A percentile compares a stretch with the other conserved stretches of the same genome.
phyloP scores from a whole-genome alignment of 768 basidiomycete species.

The Xerocomellus chrysenteron region DNA sequence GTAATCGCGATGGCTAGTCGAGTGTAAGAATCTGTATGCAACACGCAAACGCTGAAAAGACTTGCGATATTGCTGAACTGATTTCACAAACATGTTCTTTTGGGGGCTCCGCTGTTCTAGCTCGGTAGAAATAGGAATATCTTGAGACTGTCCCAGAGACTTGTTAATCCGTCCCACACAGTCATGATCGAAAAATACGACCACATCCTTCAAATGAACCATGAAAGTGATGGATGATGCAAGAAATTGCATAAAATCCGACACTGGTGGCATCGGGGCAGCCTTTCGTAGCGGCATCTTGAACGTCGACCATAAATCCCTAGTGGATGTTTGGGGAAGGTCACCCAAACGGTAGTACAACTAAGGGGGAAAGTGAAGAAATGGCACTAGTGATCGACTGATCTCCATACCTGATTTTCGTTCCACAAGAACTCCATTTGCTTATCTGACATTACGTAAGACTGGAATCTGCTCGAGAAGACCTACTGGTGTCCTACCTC shows the following conservation, averaged over 20 bases:
- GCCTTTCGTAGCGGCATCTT: constrained; percentile 81
- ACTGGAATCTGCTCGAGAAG: background rate
- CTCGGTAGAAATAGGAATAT: constrained; percentile 49
- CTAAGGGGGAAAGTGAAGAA: background rate
- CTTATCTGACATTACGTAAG: background rate
- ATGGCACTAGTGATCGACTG: too few species aligned
- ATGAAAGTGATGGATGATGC: constrained; percentile 92
- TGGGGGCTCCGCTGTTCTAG: constrained; percentile 53
- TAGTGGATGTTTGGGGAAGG: background rate
- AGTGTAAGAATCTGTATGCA: background rate
- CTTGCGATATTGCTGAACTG: background rate
- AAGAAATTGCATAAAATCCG: constrained; percentile 88
- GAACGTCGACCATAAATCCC: constrained; percentile 74
- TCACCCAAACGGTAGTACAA: background rate
- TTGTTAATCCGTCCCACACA: constrained; percentile 64
- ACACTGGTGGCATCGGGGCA: constrained; percentile 67
- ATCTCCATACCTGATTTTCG: background rate
- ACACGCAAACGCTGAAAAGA: background rate
- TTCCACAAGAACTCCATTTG: background rate
- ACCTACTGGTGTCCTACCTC: constrained; percentile 40
- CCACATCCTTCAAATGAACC: constrained; percentile 67
- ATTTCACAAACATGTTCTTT: constrained; percentile 63
- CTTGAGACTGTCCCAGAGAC: constrained; percentile 46
- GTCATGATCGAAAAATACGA: constrained; percentile 75
- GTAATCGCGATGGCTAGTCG: background rate